Evolutionary conservation across 2,329 filamentous ascomycete genomes (phyloP).

Genomic region (Fusarium devonianum): DNA sequence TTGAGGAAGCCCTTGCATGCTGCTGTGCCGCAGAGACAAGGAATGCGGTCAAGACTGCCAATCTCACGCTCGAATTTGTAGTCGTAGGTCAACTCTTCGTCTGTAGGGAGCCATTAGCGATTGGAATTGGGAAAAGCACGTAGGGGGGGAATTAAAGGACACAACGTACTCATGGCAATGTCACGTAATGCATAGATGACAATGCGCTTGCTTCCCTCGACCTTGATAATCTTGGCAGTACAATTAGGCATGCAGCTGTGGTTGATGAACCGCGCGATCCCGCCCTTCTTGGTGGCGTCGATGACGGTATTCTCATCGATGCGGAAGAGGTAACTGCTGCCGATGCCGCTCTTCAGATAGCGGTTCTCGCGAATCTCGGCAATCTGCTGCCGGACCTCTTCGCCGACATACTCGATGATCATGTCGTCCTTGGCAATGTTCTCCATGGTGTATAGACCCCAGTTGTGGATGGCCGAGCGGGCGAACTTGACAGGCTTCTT

Average conservation of each 20-base stretch:
- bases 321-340: constrained; percentile 95
- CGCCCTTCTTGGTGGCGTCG: constrained; percentile 97
- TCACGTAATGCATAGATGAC: constrained; percentile 98
- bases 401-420: constrained; percentile 99
- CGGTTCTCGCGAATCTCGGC: constrained; percentile 93
- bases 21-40: constrained; percentile 93
- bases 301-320: constrained; percentile 98
- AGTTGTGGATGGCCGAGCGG: constrained; percentile 97
- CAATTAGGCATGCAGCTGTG: constrained; percentile 98
- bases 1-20: constrained; percentile 99
- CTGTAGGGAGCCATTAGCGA: constrained; percentile 56
- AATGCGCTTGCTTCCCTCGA: constrained; percentile 96
- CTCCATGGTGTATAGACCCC: constrained; percentile 97
- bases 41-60: constrained; percentile 92
- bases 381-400: constrained; percentile 95
- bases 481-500: constrained; percentile 99
- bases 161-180: constrained; percentile 85
- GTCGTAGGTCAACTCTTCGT: constrained; percentile 99
- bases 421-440: constrained; percentile 97
- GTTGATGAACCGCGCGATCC: constrained; percentile 98
- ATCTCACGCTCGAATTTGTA: constrained; percentile 99
- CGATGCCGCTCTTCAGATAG: constrained; percentile 95
- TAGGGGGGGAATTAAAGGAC: neutral
- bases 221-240: constrained; percentile 99
- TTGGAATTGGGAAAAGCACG: neutral